These are phyloP conservation scores for Pseudogymnoascus sp. DNA, from an alignment of 2,329 filamentous ascomycete species.

Conservation along the genomic window DNA sequence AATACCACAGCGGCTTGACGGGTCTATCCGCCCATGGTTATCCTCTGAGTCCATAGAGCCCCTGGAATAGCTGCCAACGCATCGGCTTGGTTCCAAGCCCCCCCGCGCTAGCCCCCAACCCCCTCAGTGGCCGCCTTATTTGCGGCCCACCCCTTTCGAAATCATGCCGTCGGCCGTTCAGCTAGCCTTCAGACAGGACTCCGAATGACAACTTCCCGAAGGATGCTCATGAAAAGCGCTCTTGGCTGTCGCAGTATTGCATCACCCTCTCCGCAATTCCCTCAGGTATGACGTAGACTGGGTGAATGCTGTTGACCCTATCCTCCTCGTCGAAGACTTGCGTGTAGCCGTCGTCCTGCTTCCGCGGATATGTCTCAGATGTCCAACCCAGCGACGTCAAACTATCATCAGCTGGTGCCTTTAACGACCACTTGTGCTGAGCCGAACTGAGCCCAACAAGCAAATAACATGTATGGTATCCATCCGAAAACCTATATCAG, in stretches of 20 bases:
- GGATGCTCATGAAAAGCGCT: constrained; percentile 19
- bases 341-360: constrained; percentile 35
- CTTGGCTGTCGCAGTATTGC: constrained; percentile 25
- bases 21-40: neutral
- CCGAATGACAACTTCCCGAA: neutral
- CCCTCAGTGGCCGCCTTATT: constrained; percentile 7
- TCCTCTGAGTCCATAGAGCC: constrained; percentile 1
- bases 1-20: constrained; percentile 8
- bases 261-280: constrained; percentile 30
- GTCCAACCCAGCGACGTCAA: constrained; percentile 30
- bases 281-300: constrained; percentile 77
- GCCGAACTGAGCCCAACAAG: constrained; percentile 76
- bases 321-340: constrained; percentile 66
- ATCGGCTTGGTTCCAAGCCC: constrained; percentile 1
- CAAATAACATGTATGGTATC: constrained; percentile 90
- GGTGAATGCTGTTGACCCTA: constrained; percentile 63
- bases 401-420: constrained; percentile 21
- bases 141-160: constrained; percentile 6
- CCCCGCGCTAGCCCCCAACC: neutral
- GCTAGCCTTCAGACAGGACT: neutral
- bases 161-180: neutral
- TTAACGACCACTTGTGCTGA: constrained; percentile 57
- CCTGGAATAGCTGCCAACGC: constrained; percentile 5
- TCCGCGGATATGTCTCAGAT: constrained; percentile 34
- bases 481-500: constrained; percentile 59